Evolutionary conservation across 495 filamentous ascomycete species (phyloP), one percentile per base, ranked within the genome.

Genomic region (Penicillium soppii): DNA sequence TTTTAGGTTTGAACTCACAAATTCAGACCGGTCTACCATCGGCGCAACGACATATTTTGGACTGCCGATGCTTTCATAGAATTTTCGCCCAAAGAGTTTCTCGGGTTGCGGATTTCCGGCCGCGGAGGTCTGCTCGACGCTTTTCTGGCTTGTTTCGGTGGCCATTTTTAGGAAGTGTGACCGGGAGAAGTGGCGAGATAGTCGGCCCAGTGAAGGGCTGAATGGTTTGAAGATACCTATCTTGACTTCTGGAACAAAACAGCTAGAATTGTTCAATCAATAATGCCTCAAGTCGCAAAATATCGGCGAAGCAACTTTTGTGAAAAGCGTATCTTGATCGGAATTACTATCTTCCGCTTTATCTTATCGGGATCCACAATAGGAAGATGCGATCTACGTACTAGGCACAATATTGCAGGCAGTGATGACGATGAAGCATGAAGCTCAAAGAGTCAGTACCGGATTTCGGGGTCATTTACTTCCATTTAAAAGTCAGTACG

Each of bases 1-100:
- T 39, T 37, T 7, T 50, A 12, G 21, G 22, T 54, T 48, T 47
- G 23, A 29, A 75, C 86, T 53, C 77, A 96, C 92, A 73, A 96
- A 95, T 74, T 98, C 95, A 4, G 91, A 96, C 63, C 96, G 88
- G 57, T 97, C 94, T 17, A 99, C 94, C 94, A 99, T 99, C 26
- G 94, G 94, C 27, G 94, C 94, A 22, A 99, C 79, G 33, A 97
- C 81, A 55, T 88, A 84, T 62, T 88, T 95, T 0, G 94, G 94
- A 48, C 86, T 90, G 10, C 95, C 94, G 47, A 99, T 82, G 58
- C 88, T 94, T 67, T 95, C 83, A 61, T 96, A 98, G 67, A 98
- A 96, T 27, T 86, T 86, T 16, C 95, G 78, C 5, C 94, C 94
- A 53, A 85, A 81, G 1, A 95, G 74, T 63, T 92, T 96, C 47